A percentile compares a stretch with the other conserved stretches of the same genome.
These are phyloP conservation scores for Aspergillus eucalypticola DNA, from an alignment of 2,329 filamentous ascomycete species.

Conservation along the genomic window DNA sequence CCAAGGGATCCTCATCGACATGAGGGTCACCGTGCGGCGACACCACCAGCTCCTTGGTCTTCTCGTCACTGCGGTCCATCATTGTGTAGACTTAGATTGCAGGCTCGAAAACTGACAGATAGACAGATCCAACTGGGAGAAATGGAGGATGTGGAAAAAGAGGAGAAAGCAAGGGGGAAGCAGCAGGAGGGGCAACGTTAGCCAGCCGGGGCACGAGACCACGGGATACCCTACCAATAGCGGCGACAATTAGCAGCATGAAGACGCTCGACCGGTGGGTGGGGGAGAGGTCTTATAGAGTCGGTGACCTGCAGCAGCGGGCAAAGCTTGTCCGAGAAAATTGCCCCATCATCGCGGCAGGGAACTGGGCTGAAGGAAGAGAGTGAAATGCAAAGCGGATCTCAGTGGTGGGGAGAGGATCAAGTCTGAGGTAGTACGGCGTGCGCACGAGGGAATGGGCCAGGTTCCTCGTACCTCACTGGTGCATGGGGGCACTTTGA, in stretches of 20 bases:
- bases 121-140: background rate
- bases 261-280: background rate
- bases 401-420: background rate
- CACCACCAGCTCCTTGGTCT: background rate
- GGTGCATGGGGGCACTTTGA: background rate
- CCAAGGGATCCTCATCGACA: constrained; percentile 6
- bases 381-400: background rate
- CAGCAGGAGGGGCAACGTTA: background rate
- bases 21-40: background rate
- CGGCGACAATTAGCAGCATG: background rate
- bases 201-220: background rate
- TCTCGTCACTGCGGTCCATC: constrained; percentile 3
- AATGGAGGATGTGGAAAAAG: background rate
- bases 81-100: background rate
- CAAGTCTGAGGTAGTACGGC: background rate
- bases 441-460: background rate
- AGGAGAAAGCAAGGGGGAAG: background rate
- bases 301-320: too few species aligned
- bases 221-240: background rate
- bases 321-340: too few species aligned
- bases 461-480: background rate
- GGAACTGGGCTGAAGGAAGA: too few species aligned
- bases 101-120: background rate
- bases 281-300: too few species aligned
- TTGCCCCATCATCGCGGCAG: too few species aligned